A percentile compares a stretch with the other conserved stretches of the same genome.
Evolutionary conservation across 2,329 filamentous ascomycete species (phyloP).

Genomic region (Aspergillus sp.): DNA sequence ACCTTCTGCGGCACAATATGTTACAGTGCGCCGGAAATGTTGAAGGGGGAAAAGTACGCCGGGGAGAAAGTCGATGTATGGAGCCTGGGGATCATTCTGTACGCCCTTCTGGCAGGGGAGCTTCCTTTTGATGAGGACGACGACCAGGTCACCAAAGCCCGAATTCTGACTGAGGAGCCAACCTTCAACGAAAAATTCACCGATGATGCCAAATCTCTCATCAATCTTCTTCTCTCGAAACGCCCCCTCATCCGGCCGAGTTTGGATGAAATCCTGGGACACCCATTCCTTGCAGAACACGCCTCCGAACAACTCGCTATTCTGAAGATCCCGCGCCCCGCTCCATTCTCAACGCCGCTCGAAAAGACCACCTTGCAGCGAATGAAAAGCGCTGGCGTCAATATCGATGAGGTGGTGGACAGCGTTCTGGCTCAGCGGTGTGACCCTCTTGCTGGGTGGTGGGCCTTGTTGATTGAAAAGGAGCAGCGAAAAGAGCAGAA

Average conservation of each 20-base stretch:
- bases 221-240: slow-evolving; percentile 83
- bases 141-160: slow-evolving; percentile 79
- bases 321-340: slow-evolving; percentile 73
- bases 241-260: slow-evolving; percentile 79
- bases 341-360: slow-evolving; percentile 79
- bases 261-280: slow-evolving; percentile 78
- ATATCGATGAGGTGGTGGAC: slow-evolving; percentile 92
- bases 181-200: slow-evolving; percentile 79
- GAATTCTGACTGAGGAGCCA: slow-evolving; percentile 82
- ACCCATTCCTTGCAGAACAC: slow-evolving; percentile 84
- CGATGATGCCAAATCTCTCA: slow-evolving; percentile 71
- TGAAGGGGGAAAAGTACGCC: slow-evolving; percentile 96
- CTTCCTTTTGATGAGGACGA: slow-evolving; percentile 96
- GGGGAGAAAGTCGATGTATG: slow-evolving; percentile 98
- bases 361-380: slow-evolving; percentile 90
- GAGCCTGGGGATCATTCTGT: slow-evolving; percentile 92
- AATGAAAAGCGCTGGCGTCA: slow-evolving; percentile 90
- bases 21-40: slow-evolving; percentile 97
- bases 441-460: slow-evolving; percentile 91
- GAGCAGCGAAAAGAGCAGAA: slow-evolving; percentile 83
- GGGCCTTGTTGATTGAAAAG: slow-evolving; percentile 90
- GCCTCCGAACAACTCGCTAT: slow-evolving; percentile 87
- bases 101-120: slow-evolving; percentile 75
- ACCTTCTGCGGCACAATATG: slow-evolving; percentile 98
- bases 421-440: slow-evolving; percentile 88